Percentiles rank a stretch among this genome's conserved stretches.
Evolutionary conservation across 2,329 filamentous ascomycete genomes (phyloP).

Genomic region (Claviceps monticola): DNA sequence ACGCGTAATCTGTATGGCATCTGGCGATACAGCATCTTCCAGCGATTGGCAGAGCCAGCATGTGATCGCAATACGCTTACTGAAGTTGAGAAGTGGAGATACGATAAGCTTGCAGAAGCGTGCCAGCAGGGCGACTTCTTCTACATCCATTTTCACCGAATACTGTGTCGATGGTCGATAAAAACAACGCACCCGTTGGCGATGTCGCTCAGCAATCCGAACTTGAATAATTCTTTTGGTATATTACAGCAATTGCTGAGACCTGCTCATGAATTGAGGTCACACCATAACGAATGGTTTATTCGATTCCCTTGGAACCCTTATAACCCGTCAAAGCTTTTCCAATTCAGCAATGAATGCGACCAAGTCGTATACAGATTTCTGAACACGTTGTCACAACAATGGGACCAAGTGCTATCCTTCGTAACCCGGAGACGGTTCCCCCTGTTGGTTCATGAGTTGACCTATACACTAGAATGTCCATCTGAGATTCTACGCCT

Average conservation of each 20-base stretch:
- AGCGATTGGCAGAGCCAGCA: background rate
- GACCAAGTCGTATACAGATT: constrained; percentile 11
- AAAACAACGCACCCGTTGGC: constrained; percentile 19
- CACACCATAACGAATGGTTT: background rate
- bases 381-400: constrained; percentile 9
- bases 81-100: constrained; percentile 30
- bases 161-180: constrained; percentile 44
- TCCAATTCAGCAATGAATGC: background rate
- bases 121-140: constrained; percentile 42
- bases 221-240: constrained; percentile 12
- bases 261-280: background rate
- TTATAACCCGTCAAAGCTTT: background rate
- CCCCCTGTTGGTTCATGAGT: constrained; percentile 17
- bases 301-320: background rate
- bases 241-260: background rate
- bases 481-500: constrained; percentile 12
- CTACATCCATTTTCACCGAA: constrained; percentile 52
- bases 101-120: constrained; percentile 42
- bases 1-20: background rate
- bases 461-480: constrained; percentile 12
- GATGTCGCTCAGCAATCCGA: constrained; percentile 5
- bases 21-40: background rate
- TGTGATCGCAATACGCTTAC: constrained; percentile 7
- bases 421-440: constrained; percentile 10
- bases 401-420: constrained; percentile 11